phyloP scores from a whole-genome alignment of 2,329 filamentous ascomycete species.

The Botrytis pseudocinerea region DNA sequence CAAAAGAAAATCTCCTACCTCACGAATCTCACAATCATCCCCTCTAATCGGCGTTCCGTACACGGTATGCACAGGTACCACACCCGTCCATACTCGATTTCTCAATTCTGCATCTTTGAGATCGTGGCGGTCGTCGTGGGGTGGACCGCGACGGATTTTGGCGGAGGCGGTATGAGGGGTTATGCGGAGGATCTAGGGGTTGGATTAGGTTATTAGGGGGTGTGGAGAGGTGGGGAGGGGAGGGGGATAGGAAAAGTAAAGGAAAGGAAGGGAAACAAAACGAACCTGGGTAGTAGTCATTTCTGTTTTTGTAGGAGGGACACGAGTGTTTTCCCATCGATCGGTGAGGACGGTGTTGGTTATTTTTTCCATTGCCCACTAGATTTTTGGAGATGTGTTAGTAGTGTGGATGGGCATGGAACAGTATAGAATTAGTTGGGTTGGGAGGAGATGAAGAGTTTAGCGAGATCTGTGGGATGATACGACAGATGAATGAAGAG shows the following conservation, averaged over 20 bases:
- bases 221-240: neutral
- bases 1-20: slow-evolving; percentile 37
- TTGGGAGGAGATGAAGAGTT: neutral
- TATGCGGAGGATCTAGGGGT: slow-evolving; percentile 62
- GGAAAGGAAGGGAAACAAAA: neutral
- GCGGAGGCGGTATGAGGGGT: slow-evolving; percentile 69
- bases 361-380: slow-evolving; percentile 74
- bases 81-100: slow-evolving; percentile 55
- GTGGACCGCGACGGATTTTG: slow-evolving; percentile 68
- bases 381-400: neutral
- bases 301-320: slow-evolving; percentile 72
- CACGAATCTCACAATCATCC: slow-evolving; percentile 30
- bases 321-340: slow-evolving; percentile 68
- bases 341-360: slow-evolving; percentile 70
- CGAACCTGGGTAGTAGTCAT: slow-evolving; percentile 62
- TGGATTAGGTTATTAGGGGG: neutral
- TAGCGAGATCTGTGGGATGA: neutral
- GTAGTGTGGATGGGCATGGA: too few species aligned
- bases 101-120: slow-evolving; percentile 47
- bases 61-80: slow-evolving; percentile 61
- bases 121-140: slow-evolving; percentile 56
- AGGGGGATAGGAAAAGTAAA: too few species aligned
- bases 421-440: neutral
- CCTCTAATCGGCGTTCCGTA: slow-evolving; percentile 49
- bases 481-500: neutral